A percentile compares a stretch with the other conserved stretches of the same genome.
These are phyloP conservation scores for Mycena crocata DNA, from an alignment of 768 basidiomycete species.

Conservation along the genomic window DNA sequence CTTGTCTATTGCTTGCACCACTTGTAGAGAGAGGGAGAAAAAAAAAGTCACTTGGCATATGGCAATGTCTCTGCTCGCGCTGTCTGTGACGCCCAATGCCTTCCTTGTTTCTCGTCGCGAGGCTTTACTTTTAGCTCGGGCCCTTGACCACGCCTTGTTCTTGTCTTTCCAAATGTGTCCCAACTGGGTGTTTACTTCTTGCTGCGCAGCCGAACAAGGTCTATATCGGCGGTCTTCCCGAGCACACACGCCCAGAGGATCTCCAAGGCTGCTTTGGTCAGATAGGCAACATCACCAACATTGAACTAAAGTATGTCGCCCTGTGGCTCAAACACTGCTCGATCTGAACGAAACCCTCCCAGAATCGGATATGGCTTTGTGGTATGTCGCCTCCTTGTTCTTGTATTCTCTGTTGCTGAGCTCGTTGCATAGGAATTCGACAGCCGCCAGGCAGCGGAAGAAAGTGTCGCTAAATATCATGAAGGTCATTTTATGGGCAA, in stretches of 20 bases:
- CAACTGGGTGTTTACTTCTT: constrained; percentile 77
- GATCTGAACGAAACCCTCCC: constrained; percentile 21
- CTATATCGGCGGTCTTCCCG: constrained; percentile 91
- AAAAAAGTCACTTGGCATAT: constrained; percentile 51
- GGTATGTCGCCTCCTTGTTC: constrained; percentile 58
- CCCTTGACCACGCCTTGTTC: constrained; percentile 58
- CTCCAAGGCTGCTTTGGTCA: constrained; percentile 89
- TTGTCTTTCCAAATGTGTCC: constrained; percentile 62
- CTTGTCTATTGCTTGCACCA: constrained; percentile 31
- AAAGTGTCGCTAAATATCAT: constrained; percentile 88
- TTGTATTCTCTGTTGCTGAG: constrained; percentile 5
- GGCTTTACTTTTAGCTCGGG: constrained; percentile 52
- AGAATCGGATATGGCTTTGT: constrained; percentile 93
- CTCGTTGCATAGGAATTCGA: constrained; percentile 78
- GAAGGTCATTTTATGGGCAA: constrained; percentile 94
- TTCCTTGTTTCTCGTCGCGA: constrained; percentile 50
- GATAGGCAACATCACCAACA: constrained; percentile 78
- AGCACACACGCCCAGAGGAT: constrained; percentile 88
- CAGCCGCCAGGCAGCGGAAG: constrained; percentile 81
- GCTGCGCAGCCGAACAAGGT: constrained; percentile 91
- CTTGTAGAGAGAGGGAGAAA: constrained; percentile 38
- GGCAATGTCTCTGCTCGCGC: constrained; percentile 50
- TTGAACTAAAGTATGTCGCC: constrained; percentile 84
- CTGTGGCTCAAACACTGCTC: constrained; percentile 25
- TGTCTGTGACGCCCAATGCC: constrained; percentile 50